These are phyloP conservation scores for Breynia disticha DNA, from an alignment of 441 rosid genomes.

Conservation along the genomic window DNA sequence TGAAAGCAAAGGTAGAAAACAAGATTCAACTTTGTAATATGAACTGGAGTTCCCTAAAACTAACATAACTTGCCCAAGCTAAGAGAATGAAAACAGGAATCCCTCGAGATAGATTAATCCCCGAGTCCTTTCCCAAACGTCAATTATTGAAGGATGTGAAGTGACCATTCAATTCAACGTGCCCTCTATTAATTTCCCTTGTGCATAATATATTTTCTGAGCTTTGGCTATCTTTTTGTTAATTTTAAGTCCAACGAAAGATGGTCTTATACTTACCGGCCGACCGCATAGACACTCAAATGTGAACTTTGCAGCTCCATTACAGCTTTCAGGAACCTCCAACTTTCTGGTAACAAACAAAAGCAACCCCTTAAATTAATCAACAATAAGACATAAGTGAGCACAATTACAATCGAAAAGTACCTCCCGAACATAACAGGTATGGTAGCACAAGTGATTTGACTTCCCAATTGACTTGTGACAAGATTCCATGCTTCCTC, in stretches of 20 bases:
- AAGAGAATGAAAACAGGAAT: too few relatives aligned
- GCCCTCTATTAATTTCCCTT: neutral
- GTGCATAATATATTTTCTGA: neutral
- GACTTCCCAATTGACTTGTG: constrained; percentile 45
- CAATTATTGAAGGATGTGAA: too few relatives aligned
- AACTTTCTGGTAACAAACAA: constrained; percentile 35
- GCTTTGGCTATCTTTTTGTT: too few relatives aligned
- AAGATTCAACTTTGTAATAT: too few relatives aligned
- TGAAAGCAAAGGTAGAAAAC: neutral
- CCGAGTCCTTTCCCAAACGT: too few relatives aligned
- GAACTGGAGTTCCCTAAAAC: too few relatives aligned
- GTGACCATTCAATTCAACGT: too few relatives aligned
- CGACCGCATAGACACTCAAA: constrained; percentile 79
- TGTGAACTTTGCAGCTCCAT: constrained; percentile 66
- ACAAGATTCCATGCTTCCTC: constrained; percentile 61
- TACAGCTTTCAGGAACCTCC: constrained; percentile 78
- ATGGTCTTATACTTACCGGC: constrained; percentile 35
- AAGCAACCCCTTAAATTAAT: constrained; percentile 3
- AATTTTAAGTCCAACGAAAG: neutral
- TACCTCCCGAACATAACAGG: constrained; percentile 97
- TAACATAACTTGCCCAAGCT: too few relatives aligned
- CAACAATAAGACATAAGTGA: constrained; percentile 2
- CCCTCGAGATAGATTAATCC: too few relatives aligned
- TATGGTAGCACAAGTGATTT: constrained; percentile 45
- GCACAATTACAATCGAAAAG: constrained; percentile 7